Conservation (phyloP, 2,329 filamentous ascomycete species). For the Lasiodiplodia gonubiensis region DNA sequence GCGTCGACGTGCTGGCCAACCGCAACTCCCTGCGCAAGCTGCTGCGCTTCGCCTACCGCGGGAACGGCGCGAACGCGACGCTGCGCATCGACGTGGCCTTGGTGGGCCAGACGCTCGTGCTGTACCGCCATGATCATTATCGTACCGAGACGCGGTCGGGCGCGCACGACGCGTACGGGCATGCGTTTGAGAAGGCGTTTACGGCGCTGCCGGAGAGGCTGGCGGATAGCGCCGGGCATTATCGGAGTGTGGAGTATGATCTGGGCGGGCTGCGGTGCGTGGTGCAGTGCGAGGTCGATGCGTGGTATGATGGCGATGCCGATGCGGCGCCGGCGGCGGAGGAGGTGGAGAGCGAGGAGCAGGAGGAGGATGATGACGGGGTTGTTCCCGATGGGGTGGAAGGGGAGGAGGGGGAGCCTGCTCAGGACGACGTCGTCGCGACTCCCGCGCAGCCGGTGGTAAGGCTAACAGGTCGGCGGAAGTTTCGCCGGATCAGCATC, state of each 20-base stretch:
- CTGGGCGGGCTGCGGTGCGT: constrained; percentile 37
- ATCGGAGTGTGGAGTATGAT: constrained; percentile 36
- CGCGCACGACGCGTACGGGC: too few relatives aligned
- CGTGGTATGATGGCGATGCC: constrained; percentile 32
- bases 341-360: too few relatives aligned
- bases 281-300: constrained; percentile 41
- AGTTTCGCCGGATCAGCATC: too few relatives aligned
- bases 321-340: too few relatives aligned
- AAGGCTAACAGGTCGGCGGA: too few relatives aligned
- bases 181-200: constrained; percentile 36
- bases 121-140: too few relatives aligned
- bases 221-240: constrained; percentile 27
- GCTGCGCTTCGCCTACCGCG: constrained; percentile 36
- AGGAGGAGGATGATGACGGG: too few relatives aligned
- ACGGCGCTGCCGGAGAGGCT: background rate
- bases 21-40: constrained; percentile 41
- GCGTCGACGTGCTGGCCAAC: constrained; percentile 38
- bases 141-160: too few relatives aligned
- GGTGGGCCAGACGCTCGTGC: constrained; percentile 42
- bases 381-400: too few relatives aligned
- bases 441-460: too few relatives aligned
- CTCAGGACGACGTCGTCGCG: too few relatives aligned
- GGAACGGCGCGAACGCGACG: constrained; percentile 33
- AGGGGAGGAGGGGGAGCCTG: too few relatives aligned
- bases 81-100: constrained; percentile 44